These are phyloP conservation scores for Russula virescens DNA, from an alignment of 768 basidiomycete genomes.

Conservation along the genomic window DNA sequence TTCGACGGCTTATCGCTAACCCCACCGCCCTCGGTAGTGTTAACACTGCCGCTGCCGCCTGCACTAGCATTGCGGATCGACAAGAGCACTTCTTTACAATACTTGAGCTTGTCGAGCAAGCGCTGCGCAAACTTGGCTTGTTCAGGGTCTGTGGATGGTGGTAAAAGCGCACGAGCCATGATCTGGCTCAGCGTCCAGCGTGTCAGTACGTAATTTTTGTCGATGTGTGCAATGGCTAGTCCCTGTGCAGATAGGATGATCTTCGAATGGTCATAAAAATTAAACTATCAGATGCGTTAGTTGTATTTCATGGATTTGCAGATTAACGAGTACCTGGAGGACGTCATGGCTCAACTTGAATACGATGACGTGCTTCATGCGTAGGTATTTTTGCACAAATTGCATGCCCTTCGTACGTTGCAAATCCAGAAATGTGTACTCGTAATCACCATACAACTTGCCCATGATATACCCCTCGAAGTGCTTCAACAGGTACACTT, in stretches of 20 bases:
- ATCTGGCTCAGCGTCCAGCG: conserved; percentile 68
- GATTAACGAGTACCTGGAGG: conserved; percentile 60
- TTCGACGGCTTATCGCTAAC: conserved; percentile 8
- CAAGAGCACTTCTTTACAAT: conserved; percentile 77
- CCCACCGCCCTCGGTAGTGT: conserved; percentile 4
- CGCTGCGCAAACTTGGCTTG: conserved; percentile 56
- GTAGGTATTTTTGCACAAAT: conserved; percentile 90
- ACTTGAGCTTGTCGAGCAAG: conserved; percentile 75
- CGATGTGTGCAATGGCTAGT: conserved; percentile 79
- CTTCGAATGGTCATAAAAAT: conserved; percentile 98
- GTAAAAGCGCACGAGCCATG: conserved; percentile 49
- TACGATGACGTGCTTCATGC: conserved; percentile 96
- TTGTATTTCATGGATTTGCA: neutral
- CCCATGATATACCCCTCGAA: conserved; percentile 96
- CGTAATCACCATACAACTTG: conserved; percentile 75
- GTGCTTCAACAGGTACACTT: conserved; percentile 88
- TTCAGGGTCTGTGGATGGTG: conserved; percentile 42
- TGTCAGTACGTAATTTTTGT: conserved; percentile 77
- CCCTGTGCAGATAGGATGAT: conserved; percentile 82
- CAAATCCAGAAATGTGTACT: conserved; percentile 71
- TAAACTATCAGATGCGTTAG: conserved; percentile 58
- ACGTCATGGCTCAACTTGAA: conserved; percentile 96
- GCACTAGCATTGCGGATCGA: conserved; percentile 61
- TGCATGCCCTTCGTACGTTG: conserved; percentile 79
- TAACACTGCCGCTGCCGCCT: conserved; percentile 4